Base-by-base conservation (phyloP, 257 asterid genomes). In the Penstemon newberryi region DNA sequence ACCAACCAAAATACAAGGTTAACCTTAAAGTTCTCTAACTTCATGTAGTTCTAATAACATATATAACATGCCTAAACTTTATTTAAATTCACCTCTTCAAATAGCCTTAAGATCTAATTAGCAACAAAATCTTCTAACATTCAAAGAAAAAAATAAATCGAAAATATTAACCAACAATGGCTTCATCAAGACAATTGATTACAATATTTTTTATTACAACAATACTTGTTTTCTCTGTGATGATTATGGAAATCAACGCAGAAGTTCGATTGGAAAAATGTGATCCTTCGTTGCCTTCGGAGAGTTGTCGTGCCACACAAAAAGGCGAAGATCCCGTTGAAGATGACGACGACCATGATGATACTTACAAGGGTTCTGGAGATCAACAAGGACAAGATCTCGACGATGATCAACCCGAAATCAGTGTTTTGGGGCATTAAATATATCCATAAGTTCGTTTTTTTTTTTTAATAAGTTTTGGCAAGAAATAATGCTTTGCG, bases 361-460 rank as follows among this genome's bases (percentile, higher is more conserved):
- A 53, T 0, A 12, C 8, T 8, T 13, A 6, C 2, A 50, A 49
- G 15, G 5, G n/a, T 1, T 18, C 1, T 41, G 10, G 65, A 10
- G 45, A 60, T 1, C 33, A 25, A 3, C 54, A 37, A 0, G 80
- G 52, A 0, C 73, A 52, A 4, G 80, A 70, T 7, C 8, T 43
- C 0, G 62, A 60, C 0, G 73, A 60, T 5, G 73, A 70, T 39
- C 11, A 19, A 39, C 60, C 64, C 0, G 66, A 60, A 0, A 36
- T 70, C 12, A 45, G 52, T 0, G 76, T 76, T 38, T 5, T 76
- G 66, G 80, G 80, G 9, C 80, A 76, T 45, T 76, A 13, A 8
- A 11, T 9, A 7, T 12, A 56, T 5, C 9, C 4, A 9, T 0
- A 3, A 19, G 9, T 43, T 13, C 3, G 4, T 7, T 0, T 6